A percentile compares a stretch with the other conserved stretches of the same genome.
phyloP scores from a whole-genome alignment of 2,329 filamentous ascomycete genomes.

The Rachicladosporium sp. region DNA sequence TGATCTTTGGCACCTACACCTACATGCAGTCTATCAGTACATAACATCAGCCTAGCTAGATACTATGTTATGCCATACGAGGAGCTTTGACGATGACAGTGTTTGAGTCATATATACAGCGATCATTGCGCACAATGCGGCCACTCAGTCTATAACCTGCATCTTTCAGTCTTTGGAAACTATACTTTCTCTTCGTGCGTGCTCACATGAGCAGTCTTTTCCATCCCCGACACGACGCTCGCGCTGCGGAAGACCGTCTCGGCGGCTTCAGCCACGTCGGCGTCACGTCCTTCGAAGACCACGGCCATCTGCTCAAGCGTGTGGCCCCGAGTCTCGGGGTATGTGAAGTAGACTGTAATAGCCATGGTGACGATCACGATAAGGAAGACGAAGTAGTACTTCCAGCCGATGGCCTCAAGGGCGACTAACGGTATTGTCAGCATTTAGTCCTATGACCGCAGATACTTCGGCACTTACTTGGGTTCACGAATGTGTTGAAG shows the following conservation, averaged over 20 bases:
- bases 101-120: no score
- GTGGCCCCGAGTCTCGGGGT: constrained; percentile 17
- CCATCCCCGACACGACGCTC: constrained; percentile 8
- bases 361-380: constrained; percentile 16
- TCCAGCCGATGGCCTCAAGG: constrained; percentile 19
- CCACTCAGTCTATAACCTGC: no score
- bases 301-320: constrained; percentile 34
- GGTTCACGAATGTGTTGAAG: constrained; percentile 7
- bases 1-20: no score
- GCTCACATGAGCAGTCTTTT: constrained; percentile 1
- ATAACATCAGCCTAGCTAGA: no score
- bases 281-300: constrained; percentile 7
- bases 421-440: constrained; percentile 17
- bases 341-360: constrained; percentile 19
- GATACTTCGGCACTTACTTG: not conserved
- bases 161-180: no score
- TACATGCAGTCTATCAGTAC: no score
- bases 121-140: no score
- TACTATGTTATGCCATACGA: no score
- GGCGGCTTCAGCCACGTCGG: constrained; percentile 5
- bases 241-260: constrained; percentile 8
- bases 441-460: no score
- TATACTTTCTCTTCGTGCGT: constrained; percentile 5
- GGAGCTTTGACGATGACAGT: no score
- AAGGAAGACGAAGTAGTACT: constrained; percentile 20